Conservation (phyloP, 805 yeast species). For the Metschnikowia bowlesiae region DNA sequence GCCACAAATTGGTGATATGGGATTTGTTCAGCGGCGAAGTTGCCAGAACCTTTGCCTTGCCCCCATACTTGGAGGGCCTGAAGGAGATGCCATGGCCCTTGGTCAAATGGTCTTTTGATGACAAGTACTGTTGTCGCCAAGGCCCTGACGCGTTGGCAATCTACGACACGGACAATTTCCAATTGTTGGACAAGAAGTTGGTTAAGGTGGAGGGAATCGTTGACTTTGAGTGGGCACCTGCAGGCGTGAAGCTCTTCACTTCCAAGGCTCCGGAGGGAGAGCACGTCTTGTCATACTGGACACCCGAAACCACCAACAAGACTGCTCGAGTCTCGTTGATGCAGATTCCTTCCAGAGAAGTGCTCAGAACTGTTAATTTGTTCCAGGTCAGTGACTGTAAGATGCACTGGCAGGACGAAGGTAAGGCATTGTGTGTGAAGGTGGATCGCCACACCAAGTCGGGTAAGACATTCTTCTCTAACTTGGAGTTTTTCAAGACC, state of each 20-base stretch:
- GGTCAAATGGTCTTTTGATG: slow-evolving; percentile 92
- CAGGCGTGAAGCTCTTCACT: slow-evolving; percentile 64
- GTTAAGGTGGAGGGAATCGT: slow-evolving; percentile 77
- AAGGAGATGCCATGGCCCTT: slow-evolving; percentile 90
- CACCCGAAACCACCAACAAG: slow-evolving; percentile 89
- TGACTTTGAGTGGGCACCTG: slow-evolving; percentile 95
- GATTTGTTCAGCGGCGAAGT: slow-evolving; percentile 79
- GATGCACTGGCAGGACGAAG: slow-evolving; percentile 91
- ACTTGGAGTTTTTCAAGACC: slow-evolving; percentile 85
- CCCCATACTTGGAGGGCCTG: slow-evolving; percentile 64
- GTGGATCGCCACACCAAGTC: slow-evolving; percentile 97
- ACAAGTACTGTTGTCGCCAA: slow-evolving; percentile 89
- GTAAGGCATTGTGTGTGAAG: slow-evolving; percentile 81
- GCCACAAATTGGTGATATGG: slow-evolving; percentile 94
- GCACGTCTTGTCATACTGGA: slow-evolving; percentile 86
- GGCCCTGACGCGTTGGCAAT: slow-evolving; percentile 90
- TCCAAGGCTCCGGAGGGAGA: slow-evolving; percentile 51
- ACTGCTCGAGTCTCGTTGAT: slow-evolving; percentile 91
- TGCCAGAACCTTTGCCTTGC: slow-evolving; percentile 85
- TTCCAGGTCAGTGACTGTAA: slow-evolving; percentile 91
- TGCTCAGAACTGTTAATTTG: slow-evolving; percentile 85
- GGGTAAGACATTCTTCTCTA: slow-evolving; percentile 84
- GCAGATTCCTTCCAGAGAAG: slow-evolving; percentile 78
- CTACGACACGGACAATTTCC: slow-evolving; percentile 76
- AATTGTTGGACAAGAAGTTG: slow-evolving; percentile 79